Evolutionary conservation across 1,284 basidiomycete genomes (phyloP).

Genomic region (Mycena sp.): DNA sequence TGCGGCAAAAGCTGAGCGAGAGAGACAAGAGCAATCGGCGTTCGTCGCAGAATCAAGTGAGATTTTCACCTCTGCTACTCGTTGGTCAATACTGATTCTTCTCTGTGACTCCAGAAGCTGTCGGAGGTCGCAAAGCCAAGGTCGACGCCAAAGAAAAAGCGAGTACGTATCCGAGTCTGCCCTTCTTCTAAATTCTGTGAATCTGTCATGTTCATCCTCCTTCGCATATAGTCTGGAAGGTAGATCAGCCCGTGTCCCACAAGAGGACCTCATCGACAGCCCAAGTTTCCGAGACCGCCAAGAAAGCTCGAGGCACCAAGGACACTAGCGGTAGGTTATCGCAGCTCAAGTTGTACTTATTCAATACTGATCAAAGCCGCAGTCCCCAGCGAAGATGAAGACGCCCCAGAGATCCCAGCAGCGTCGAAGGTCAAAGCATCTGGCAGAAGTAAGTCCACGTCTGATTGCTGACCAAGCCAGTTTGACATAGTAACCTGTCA

Average conservation of each 20-base stretch:
- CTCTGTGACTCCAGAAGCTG: not conserved
- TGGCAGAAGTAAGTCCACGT: not conserved
- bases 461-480: not conserved
- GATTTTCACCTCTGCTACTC: not conserved
- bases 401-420: not conserved
- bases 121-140: conserved; percentile 1
- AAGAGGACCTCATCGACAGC: conserved; percentile 1
- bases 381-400: no score
- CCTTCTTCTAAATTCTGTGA: not conserved
- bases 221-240: not conserved
- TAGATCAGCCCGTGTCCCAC: not conserved
- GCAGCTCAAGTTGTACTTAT: not conserved
- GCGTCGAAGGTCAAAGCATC: not conserved
- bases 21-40: not conserved
- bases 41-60: conserved; percentile 2
- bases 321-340: not conserved
- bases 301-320: not conserved
- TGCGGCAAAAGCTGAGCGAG: not conserved
- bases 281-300: not conserved
- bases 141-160: not conserved
- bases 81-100: not conserved
- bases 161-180: not conserved
- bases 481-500: not conserved
- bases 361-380: not conserved
- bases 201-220: not conserved